Percentiles rank a stretch among this genome's conserved stretches.
phyloP scores from a whole-genome alignment of 768 basidiomycete species.

The Cyathus striatus region DNA sequence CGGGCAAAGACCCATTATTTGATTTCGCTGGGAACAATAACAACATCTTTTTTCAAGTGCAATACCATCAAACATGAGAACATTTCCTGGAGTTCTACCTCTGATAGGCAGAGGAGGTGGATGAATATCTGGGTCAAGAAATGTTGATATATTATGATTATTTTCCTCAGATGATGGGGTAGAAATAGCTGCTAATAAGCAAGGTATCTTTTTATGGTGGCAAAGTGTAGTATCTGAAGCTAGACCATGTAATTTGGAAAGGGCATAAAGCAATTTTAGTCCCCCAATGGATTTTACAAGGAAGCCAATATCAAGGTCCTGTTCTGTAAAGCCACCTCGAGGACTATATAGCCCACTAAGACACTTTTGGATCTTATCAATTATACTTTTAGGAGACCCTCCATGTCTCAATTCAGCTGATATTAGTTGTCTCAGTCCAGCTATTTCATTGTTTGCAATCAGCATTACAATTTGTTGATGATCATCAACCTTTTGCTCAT shows the following conservation, averaged over 20 bases:
- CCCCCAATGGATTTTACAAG: conserved; percentile 20
- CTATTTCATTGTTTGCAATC: conserved; percentile 7
- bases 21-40: conserved; percentile 7
- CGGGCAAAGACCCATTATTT: conserved; percentile 17
- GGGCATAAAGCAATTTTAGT: conserved; percentile 14
- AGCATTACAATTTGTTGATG: conserved; percentile 8
- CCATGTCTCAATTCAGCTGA: conserved; percentile 1
- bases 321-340: conserved; percentile 7
- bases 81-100: too few relatives aligned
- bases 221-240: too few relatives aligned
- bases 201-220: too few relatives aligned
- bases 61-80: conserved; percentile 20
- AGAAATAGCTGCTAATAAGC: conserved; percentile 4
- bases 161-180: conserved; percentile 9
- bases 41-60: conserved; percentile 15
- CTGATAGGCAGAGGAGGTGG: conserved; percentile 9
- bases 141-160: conserved; percentile 6
- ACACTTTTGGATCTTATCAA: not conserved
- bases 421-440: conserved; percentile 5
- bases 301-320: conserved; percentile 20
- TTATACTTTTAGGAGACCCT: not conserved
- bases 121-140: conserved; percentile 6
- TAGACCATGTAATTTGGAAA: conserved; percentile 14
- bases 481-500: conserved; percentile 5
- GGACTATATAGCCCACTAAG: conserved; percentile 8